Evolutionary conservation across 163 green algal species (phyloP).

Genomic region (Chlamydomonas reinhardtii): DNA sequence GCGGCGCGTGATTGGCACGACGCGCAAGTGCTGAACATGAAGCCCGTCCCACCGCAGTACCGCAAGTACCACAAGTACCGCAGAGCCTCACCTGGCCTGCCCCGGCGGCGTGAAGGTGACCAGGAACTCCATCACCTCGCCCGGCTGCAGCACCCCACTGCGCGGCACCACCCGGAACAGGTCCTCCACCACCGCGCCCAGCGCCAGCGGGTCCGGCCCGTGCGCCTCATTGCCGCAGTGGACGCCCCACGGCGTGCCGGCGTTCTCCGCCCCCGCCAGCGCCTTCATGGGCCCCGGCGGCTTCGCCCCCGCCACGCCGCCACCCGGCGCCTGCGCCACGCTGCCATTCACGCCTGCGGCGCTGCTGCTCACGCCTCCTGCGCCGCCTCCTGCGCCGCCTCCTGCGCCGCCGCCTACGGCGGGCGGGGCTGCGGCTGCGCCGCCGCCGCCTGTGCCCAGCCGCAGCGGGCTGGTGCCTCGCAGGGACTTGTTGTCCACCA

Average conservation of each 20-base stretch:
- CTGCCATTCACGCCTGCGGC: not conserved
- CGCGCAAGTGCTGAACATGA: too few species aligned
- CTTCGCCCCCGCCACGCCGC: too few species aligned
- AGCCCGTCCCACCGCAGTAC: too few species aligned
- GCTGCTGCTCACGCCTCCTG: too few species aligned
- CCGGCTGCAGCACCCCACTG: constrained; percentile 61
- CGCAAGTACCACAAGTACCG: too few species aligned
- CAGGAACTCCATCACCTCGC: constrained; percentile 56
- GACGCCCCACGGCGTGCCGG: constrained; percentile 32
- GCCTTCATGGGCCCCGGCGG: not conserved
- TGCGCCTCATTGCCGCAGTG: constrained; percentile 33
- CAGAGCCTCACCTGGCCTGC: too few species aligned
- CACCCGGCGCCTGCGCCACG: not conserved
- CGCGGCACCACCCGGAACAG: constrained; percentile 56
- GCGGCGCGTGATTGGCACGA: too few species aligned
- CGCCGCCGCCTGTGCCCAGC: too few species aligned
- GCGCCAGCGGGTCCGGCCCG: constrained; percentile 39
- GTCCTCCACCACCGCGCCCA: constrained; percentile 18
- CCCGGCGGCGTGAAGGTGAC: constrained; percentile 54
- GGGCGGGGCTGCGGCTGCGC: too few species aligned
- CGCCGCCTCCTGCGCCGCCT: not conserved
- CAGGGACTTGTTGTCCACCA: constrained; percentile 32
- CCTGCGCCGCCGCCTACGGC: too few species aligned
- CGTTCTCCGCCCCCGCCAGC: constrained; percentile 4
- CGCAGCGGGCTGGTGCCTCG: not conserved